Evolutionary conservation across 2,329 filamentous ascomycete genomes (phyloP).

Genomic region (Xylariaceae sp.): DNA sequence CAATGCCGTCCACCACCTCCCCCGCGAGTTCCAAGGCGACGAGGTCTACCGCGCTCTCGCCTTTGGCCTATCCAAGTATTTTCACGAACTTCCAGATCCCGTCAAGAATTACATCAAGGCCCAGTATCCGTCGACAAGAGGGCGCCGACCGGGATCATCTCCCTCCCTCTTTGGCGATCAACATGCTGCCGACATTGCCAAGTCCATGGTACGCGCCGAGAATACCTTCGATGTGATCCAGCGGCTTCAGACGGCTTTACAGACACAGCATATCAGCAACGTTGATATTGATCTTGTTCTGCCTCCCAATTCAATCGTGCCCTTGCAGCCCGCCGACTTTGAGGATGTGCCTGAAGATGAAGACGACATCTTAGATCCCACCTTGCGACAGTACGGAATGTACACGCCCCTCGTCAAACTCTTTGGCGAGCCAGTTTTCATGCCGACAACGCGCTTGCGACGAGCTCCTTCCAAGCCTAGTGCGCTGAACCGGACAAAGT

Average conservation of each 20-base stretch:
- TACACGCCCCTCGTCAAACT: constrained; percentile 73
- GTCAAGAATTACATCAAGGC: constrained; percentile 67
- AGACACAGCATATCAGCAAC: constrained; percentile 77
- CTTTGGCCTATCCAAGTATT: constrained; percentile 92
- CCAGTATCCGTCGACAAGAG: constrained; percentile 48
- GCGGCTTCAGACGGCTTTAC: constrained; percentile 68
- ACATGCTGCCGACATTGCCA: constrained; percentile 86
- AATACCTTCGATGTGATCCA: constrained; percentile 67
- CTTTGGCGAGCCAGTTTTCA: constrained; percentile 77
- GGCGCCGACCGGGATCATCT: constrained; percentile 56
- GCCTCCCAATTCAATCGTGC: constrained; percentile 69
- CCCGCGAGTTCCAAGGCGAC: constrained; percentile 91
- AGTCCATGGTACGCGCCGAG: constrained; percentile 76
- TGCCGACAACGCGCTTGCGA: constrained; percentile 78
- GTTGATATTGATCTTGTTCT: constrained; percentile 83
- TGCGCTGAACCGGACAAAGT: constrained; percentile 69
- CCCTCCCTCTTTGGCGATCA: constrained; percentile 78
- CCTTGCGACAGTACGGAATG: constrained; percentile 64
- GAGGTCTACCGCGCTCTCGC: constrained; percentile 87
- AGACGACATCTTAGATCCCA: constrained; percentile 61
- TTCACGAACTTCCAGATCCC: constrained; percentile 72
- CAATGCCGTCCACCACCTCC: constrained; percentile 80
- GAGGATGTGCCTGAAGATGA: constrained; percentile 58
- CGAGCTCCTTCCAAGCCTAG: constrained; percentile 84
- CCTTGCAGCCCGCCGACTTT: constrained; percentile 53